Base-by-base conservation (phyloP, 1,284 basidiomycete species). In the Marasmius sp. region DNA sequence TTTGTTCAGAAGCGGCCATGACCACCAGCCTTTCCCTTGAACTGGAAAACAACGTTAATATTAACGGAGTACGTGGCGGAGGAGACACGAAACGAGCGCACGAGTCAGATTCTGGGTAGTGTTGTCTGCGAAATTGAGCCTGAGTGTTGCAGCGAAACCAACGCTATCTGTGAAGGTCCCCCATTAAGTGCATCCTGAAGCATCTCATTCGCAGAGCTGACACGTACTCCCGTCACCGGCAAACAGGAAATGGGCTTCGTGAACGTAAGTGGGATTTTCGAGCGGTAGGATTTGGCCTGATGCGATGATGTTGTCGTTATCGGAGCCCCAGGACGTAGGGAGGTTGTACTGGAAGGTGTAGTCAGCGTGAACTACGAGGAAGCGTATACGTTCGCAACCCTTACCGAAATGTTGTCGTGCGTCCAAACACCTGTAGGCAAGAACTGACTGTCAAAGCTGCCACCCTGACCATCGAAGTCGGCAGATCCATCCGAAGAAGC, bases 211-310 rank as follows among this genome's bases (percentile, higher is more conserved):
- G 5, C 36, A 11, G 34, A 61, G 54, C 58, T 59, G 33, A 27
- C 43, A n/a, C 36, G 36, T 49, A 57, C 58, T 60, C 0, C 63
- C 74, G 54, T 81, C 80, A 8, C 78, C 79, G 6, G 76, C 68
- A 60, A 80, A 81, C n/a, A 81, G 57, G 38, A 80, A 67, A 59
- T 82, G 80, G 36, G 80, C 64, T 62, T 81, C 75, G 59, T 80
- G 79, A 4, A 73, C 71, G 57, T 68, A 73, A 0, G 72, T 74
- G 9, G 70, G 66, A 0, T 68, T 52, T 2, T 66, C 60, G 22
- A 81, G 70, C 2, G 65, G 65, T 18, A 81, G 38, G 1, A 77
- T 67, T 60, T 81, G 81, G 1, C 74, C 74, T 11, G 72, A 61
- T 11, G 78, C 71, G 39, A 81, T 67, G 36, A 79, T 67, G 56